These are phyloP conservation scores for Rosa chinensis DNA, from an alignment of 306 rosid species.

Conservation along the genomic window DNA sequence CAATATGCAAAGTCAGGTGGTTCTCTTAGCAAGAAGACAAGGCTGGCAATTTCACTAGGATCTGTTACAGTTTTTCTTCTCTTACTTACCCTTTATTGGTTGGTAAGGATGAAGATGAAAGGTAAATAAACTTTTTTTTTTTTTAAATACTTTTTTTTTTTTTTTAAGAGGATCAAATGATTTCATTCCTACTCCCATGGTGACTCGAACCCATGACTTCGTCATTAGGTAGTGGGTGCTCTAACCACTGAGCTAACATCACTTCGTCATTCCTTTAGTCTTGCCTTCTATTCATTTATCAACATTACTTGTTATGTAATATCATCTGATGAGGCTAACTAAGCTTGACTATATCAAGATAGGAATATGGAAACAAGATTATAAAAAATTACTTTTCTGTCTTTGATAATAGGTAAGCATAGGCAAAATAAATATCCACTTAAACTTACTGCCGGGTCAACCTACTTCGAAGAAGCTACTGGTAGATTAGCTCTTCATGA, in stretches of 20 bases:
- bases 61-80: neutral
- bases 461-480: neutral
- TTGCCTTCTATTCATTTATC: too few species aligned
- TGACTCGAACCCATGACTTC: too few species aligned
- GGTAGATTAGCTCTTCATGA: neutral
- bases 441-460: neutral
- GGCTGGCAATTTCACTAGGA: neutral
- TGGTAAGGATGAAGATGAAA: neutral
- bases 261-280: too few species aligned
- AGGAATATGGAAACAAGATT: neutral
- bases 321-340: too few species aligned
- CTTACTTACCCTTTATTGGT: neutral
- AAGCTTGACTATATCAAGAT: too few species aligned
- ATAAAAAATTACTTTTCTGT: neutral
- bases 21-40: neutral
- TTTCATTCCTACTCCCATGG: too few species aligned
- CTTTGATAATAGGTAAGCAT: neutral
- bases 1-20: conserved; percentile 10
- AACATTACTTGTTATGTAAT: too few species aligned
- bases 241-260: too few species aligned
- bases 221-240: too few species aligned
- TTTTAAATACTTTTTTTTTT: too few species aligned
- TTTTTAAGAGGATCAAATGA: too few species aligned
- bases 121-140: too few species aligned
- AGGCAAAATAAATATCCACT: neutral